Percentiles rank a stretch among this genome's conserved stretches.
These are phyloP conservation scores for Suillus luteus DNA, from an alignment of 768 basidiomycete genomes.

Conservation along the genomic window DNA sequence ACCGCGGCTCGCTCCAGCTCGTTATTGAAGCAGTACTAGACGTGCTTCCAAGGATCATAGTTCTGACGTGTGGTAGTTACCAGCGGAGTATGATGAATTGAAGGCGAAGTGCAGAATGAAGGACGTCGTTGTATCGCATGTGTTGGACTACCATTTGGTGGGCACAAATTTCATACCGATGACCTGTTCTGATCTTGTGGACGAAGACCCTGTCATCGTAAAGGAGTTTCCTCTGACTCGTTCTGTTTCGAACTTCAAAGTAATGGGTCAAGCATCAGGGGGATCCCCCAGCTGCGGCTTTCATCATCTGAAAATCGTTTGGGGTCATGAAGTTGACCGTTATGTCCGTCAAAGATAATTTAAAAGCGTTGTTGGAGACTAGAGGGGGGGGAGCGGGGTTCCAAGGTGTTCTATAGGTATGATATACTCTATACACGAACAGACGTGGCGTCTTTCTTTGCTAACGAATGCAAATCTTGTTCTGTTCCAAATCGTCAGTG, in stretches of 20 bases:
- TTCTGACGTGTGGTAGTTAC: constrained; percentile 38
- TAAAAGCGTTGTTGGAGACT: not conserved
- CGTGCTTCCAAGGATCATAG: constrained; percentile 34
- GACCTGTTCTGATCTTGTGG: not conserved
- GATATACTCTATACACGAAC: constrained; percentile 49
- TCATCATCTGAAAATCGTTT: not conserved
- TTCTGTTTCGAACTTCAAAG: constrained; percentile 38
- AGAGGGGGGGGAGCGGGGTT: not conserved
- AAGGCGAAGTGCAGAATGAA: constrained; percentile 30
- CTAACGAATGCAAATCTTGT: constrained; percentile 75
- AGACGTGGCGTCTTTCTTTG: constrained; percentile 65
- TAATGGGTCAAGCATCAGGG: constrained; percentile 29
- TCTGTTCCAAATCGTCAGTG: constrained; percentile 44
- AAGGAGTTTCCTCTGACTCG: constrained; percentile 37
- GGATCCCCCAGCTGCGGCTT: not conserved
- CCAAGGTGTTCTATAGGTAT: constrained; percentile 6
- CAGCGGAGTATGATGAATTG: constrained; percentile 26
- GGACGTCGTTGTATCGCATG: constrained; percentile 29
- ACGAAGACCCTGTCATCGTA: constrained; percentile 39
- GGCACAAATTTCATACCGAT: constrained; percentile 20
- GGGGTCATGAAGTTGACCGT: not conserved
- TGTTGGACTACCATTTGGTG: constrained; percentile 37
- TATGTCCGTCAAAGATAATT: not conserved
- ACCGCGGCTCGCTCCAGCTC: constrained; percentile 25
- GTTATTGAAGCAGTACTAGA: constrained; percentile 37